These are phyloP conservation scores for Epichloe elymi DNA, from an alignment of 2,329 filamentous ascomycete genomes.

Conservation along the genomic window DNA sequence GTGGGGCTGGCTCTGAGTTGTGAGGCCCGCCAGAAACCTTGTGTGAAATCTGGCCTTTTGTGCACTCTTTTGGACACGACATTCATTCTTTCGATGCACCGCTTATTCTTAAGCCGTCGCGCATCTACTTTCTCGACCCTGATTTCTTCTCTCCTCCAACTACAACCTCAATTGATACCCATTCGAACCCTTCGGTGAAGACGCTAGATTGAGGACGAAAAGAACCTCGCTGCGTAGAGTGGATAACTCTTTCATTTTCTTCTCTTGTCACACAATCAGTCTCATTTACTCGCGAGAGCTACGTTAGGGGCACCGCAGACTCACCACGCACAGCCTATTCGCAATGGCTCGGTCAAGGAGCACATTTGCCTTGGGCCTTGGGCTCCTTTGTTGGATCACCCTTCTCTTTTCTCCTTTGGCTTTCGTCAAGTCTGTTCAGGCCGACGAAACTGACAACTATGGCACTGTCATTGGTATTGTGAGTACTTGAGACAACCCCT, in stretches of 20 bases:
- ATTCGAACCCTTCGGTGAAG: conserved; percentile 14
- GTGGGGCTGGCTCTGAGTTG: conserved; percentile 13
- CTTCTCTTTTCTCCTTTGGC: conserved; percentile 80
- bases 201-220: conserved; percentile 18
- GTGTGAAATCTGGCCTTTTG: conserved; percentile 39
- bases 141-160: conserved; percentile 13
- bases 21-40: conserved; percentile 5
- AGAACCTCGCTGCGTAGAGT: conserved; percentile 15
- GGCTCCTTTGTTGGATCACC: conserved; percentile 82
- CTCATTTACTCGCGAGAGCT: conserved; percentile 6
- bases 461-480: conserved; percentile 90
- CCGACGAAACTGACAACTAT: conserved; percentile 63
- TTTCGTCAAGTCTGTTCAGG: conserved; percentile 64
- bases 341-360: conserved; percentile 47
- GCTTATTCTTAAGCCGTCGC: conserved; percentile 23
- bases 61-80: conserved; percentile 29
- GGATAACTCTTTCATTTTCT: conserved; percentile 13
- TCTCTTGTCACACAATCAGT: conserved; percentile 10
- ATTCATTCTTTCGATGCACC: conserved; percentile 21
- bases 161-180: conserved; percentile 15
- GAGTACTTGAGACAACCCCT: conserved; percentile 20
- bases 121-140: conserved; percentile 13
- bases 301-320: conserved; percentile 7
- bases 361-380: conserved; percentile 67
- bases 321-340: conserved; percentile 11